Evolutionary conservation across 148 eudicot species (phyloP).

Genomic region (Fallopia convolvulus): DNA sequence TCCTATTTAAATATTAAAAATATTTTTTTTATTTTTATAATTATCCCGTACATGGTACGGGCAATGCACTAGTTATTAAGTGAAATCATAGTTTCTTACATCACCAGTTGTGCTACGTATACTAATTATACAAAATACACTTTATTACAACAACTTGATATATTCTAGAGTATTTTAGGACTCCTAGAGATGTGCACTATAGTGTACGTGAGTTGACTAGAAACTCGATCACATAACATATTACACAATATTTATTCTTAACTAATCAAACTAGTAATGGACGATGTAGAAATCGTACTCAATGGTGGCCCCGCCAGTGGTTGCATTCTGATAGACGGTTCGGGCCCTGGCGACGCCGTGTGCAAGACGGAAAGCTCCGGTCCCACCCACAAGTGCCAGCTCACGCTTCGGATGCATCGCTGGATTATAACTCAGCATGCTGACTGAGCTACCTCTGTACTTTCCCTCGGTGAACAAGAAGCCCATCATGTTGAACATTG

Average conservation of each 20-base stretch:
- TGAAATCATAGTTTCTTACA: too few species aligned
- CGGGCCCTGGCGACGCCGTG: not conserved
- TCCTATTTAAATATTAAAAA: too few species aligned
- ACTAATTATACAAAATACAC: too few species aligned
- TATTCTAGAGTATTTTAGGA: too few species aligned
- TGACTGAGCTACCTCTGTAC: not conserved
- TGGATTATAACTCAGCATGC: slow-evolving; percentile 6
- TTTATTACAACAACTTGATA: too few species aligned
- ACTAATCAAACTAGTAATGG: not conserved
- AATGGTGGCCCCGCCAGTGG: not conserved
- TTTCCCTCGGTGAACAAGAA: not conserved
- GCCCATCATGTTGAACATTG: not conserved
- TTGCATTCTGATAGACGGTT: not conserved
- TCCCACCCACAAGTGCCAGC: slow-evolving; percentile 6
- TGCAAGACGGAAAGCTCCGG: slow-evolving; percentile 8
- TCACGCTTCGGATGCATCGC: not conserved
- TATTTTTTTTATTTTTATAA: too few species aligned
- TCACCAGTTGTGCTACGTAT: too few species aligned
- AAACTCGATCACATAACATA: not conserved
- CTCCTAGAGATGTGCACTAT: too few species aligned
- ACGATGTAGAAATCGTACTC: slow-evolving; percentile 11
- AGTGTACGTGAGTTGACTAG: too few species aligned
- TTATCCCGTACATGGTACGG: too few species aligned
- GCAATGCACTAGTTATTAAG: too few species aligned
- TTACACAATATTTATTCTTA: too few species aligned